Evolutionary conservation across 23 red algal species (phyloP).

Genomic region (Gracilaria domingensis): DNA sequence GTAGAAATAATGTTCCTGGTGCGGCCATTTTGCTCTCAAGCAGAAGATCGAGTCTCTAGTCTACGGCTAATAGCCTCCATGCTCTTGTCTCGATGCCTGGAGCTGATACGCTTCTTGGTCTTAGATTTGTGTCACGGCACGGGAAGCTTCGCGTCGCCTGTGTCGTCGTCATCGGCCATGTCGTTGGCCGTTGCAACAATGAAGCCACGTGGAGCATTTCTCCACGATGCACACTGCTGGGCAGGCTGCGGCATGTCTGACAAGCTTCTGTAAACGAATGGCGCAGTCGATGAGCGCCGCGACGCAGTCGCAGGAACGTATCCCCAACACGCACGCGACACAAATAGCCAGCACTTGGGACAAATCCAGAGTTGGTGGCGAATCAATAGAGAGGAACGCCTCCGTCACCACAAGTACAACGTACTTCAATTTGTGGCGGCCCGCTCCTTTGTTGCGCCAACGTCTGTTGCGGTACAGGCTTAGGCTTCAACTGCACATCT

Average conservation of each 20-base stretch:
- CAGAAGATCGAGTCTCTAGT: no score
- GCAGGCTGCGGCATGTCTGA: not conserved
- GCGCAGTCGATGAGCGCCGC: not conserved
- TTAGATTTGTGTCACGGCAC: no score
- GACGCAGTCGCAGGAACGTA: not conserved
- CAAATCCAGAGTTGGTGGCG: not conserved
- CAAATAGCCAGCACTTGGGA: not conserved
- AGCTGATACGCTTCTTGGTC: no score
- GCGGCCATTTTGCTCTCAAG: no score
- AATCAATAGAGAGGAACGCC: not conserved
- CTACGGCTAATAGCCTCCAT: not conserved
- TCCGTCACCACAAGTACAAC: not conserved
- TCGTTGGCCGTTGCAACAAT: not conserved
- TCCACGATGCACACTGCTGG: not conserved
- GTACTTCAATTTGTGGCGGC: not conserved
- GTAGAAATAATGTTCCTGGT: no score
- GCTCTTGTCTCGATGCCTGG: no score
- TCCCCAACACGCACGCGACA: not conserved
- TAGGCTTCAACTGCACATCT: not conserved
- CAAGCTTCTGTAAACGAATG: constrained; percentile 6
- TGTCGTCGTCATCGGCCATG: not conserved
- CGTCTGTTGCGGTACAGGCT: constrained; percentile 15
- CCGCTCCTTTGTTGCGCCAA: not conserved
- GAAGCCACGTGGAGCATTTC: constrained; percentile 8
- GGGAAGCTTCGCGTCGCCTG: no score